phyloP scores from a whole-genome alignment of 1,284 basidiomycete species.

The Cutaneotrichosporon cutaneum region DNA sequence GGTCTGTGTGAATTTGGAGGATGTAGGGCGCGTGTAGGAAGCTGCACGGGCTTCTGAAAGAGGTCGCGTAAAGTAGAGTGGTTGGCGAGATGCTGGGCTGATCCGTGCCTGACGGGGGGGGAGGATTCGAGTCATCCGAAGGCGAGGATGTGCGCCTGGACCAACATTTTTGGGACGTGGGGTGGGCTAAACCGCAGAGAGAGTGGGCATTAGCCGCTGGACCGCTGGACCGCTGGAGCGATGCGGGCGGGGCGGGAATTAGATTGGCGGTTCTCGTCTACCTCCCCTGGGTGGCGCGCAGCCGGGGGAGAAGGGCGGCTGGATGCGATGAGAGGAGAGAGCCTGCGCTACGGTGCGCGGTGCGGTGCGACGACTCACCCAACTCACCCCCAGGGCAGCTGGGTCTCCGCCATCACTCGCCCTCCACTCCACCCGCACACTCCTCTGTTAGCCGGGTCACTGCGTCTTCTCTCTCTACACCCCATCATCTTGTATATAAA shows the following conservation, averaged over 20 bases:
- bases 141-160: too few relatives aligned
- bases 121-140: not conserved
- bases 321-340: too few relatives aligned
- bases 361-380: not conserved
- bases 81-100: not conserved
- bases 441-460: not conserved
- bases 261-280: too few relatives aligned
- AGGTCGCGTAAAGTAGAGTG: not conserved
- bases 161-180: too few relatives aligned
- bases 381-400: too few relatives aligned
- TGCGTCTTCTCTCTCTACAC: not conserved
- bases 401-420: not conserved
- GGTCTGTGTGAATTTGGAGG: not conserved
- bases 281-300: too few relatives aligned
- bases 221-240: too few relatives aligned
- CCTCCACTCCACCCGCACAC: not conserved
- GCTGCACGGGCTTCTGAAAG: not conserved
- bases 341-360: too few relatives aligned
- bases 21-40: not conserved
- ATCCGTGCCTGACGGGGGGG: not conserved
- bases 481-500: slow-evolving; percentile 3
- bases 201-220: not conserved
- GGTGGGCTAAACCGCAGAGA: not conserved
- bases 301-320: too few relatives aligned
- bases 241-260: too few relatives aligned